Percentiles rank a stretch among this genome's conserved stretches.
Evolutionary conservation across 2,329 filamentous ascomycete species (phyloP).

Genomic region (Sclerotinia subarctica): DNA sequence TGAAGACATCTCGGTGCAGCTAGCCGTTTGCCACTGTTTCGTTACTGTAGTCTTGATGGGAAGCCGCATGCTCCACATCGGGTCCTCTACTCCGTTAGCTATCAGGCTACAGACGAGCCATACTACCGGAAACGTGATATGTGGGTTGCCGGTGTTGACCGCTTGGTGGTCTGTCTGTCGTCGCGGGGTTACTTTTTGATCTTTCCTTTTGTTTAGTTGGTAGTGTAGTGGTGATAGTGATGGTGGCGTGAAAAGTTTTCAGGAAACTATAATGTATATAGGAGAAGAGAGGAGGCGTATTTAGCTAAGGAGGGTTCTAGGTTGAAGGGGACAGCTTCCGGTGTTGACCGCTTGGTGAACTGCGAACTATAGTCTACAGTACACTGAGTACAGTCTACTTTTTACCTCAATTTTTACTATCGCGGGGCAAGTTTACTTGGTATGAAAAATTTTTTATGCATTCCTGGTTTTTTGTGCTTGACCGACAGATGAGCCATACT

Average conservation of each 20-base stretch:
- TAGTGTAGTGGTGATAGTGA: background rate
- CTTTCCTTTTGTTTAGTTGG: background rate
- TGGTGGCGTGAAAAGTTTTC: slow-evolving; percentile 5
- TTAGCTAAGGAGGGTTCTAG: background rate
- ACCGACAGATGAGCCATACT: slow-evolving; percentile 8
- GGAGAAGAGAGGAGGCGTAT: background rate
- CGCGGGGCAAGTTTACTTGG: slow-evolving; percentile 3
- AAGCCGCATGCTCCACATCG: slow-evolving; percentile 8
- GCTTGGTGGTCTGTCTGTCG: slow-evolving; percentile 13
- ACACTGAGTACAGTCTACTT: background rate
- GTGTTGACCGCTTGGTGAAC: slow-evolving; percentile 1
- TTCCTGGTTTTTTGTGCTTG: background rate
- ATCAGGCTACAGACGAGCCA: slow-evolving; percentile 2
- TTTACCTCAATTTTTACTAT: slow-evolving; percentile 8
- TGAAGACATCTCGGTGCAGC: slow-evolving; percentile 17
- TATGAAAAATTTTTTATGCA: background rate
- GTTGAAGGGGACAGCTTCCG: slow-evolving; percentile 6
- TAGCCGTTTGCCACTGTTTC: slow-evolving; percentile 10
- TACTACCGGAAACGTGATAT: slow-evolving; percentile 14
- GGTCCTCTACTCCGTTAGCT: background rate
- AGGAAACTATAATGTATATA: background rate
- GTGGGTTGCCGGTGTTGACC: slow-evolving; percentile 15
- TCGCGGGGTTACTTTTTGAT: slow-evolving; percentile 2
- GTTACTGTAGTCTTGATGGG: slow-evolving; percentile 11
- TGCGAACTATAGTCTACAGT: background rate